Evolutionary conservation across 495 filamentous ascomycete species (phyloP).

Genomic region (Thozetella sp.): DNA sequence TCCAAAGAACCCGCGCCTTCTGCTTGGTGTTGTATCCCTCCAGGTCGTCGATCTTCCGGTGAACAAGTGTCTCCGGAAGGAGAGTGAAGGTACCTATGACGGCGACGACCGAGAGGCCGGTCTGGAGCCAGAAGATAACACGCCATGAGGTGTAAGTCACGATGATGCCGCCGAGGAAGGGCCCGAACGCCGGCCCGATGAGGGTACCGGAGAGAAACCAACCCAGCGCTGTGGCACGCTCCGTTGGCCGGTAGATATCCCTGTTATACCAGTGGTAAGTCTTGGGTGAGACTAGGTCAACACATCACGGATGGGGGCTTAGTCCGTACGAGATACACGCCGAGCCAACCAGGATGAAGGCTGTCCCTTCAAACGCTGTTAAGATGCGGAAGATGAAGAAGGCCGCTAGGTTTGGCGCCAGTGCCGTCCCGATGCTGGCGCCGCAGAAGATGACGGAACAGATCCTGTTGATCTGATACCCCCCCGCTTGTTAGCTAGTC

Average conservation of each 20-base stretch:
- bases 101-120: conserved; percentile 59
- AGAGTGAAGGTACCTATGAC: conserved; percentile 63
- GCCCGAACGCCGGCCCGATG: conserved; percentile 71
- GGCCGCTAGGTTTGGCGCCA: conserved; percentile 64
- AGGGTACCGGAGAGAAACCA: conserved; percentile 73
- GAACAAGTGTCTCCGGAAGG: conserved; percentile 70
- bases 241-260: conserved; percentile 64
- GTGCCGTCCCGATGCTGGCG: conserved; percentile 67
- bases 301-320: background rate
- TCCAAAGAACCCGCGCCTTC: conserved; percentile 55
- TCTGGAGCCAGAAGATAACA: conserved; percentile 74
- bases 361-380: conserved; percentile 72
- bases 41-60: conserved; percentile 57
- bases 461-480: conserved; percentile 44
- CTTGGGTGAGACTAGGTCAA: background rate
- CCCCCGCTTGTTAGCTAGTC: too few relatives aligned
- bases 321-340: conserved; percentile 53
- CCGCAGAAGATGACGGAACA: conserved; percentile 61
- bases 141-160: conserved; percentile 71
- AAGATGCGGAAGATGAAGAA: conserved; percentile 73
- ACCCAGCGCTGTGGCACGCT: conserved; percentile 68
- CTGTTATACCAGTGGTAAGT: conserved; percentile 23
- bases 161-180: conserved; percentile 68
- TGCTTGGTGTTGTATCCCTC: conserved; percentile 42
- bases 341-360: conserved; percentile 66